phyloP scores from a whole-genome alignment of 2,329 filamentous ascomycete species.

The Fusarium sp. region DNA sequence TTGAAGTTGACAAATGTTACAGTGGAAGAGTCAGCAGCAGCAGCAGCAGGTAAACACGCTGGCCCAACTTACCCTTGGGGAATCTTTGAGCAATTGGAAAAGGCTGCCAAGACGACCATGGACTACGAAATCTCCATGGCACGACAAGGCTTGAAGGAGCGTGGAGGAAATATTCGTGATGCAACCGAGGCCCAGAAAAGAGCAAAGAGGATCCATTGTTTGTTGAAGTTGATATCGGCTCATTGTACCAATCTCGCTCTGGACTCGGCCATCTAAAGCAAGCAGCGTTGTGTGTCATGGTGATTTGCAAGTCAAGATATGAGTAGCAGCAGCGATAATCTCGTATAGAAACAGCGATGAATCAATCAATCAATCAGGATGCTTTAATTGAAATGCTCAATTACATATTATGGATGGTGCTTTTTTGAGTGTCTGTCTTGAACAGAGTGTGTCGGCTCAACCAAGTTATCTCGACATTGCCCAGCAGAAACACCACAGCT shows the following conservation, averaged over 20 bases:
- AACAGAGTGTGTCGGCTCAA: constrained; percentile 4
- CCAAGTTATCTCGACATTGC: constrained; percentile 17
- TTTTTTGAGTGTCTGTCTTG: neutral
- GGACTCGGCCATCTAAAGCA: neutral
- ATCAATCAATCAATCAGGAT: neutral
- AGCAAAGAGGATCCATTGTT: neutral
- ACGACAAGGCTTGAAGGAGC: neutral
- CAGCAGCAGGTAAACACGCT: neutral
- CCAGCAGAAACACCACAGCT: constrained; percentile 11
- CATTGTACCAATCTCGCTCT: neutral
- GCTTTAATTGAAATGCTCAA: constrained; percentile 1
- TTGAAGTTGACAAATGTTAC: neutral
- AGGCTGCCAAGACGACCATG: neutral
- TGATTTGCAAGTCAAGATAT: neutral
- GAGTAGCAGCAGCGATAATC: neutral
- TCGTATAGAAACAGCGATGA: neutral
- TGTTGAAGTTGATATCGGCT: neutral
- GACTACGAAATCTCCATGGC: neutral
- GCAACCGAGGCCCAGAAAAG: neutral
- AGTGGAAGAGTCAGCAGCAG: neutral
- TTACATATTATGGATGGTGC: constrained; percentile 10
- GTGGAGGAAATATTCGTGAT: neutral
- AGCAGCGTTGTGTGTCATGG: neutral
- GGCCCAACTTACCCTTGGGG: neutral
- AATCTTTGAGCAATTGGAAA: neutral